A percentile compares a stretch with the other conserved stretches of the same genome.
Conservation (phyloP, 805 yeast genomes). For the Wickerhamomyces sydowiorum region DNA sequence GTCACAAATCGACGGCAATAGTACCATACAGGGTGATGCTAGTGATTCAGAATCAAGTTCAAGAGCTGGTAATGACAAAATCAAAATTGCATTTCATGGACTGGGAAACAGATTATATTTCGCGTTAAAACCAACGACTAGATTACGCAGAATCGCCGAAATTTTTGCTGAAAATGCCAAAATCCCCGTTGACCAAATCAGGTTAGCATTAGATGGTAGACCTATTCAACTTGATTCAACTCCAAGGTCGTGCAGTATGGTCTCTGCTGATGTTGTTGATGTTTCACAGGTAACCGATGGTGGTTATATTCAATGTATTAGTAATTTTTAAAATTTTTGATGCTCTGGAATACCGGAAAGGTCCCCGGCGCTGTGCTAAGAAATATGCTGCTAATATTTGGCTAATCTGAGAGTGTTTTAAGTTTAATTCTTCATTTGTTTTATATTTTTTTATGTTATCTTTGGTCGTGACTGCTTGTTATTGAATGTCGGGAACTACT, state of each 20-base stretch:
- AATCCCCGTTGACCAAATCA: slow-evolving; percentile 1
- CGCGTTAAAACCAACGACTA: slow-evolving; percentile 9
- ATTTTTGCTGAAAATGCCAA: slow-evolving; percentile 8
- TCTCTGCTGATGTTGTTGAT: slow-evolving; percentile 8
- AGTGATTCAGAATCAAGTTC: not conserved
- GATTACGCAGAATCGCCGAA: slow-evolving; percentile 11
- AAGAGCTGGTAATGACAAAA: slow-evolving; percentile 2
- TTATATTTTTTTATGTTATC: not conserved
- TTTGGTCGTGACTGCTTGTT: not conserved
- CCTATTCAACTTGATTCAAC: slow-evolving; percentile 3
- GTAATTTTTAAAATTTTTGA: too few species aligned
- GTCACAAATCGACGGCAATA: not conserved
- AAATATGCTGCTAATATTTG: too few species aligned
- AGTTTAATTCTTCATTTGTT: too few species aligned
- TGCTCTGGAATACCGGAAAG: too few species aligned
- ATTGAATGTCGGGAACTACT: not conserved
- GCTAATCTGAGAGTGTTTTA: too few species aligned
- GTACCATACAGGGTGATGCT: not conserved
- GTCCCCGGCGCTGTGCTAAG: too few species aligned
- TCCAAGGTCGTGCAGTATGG: slow-evolving; percentile 6
- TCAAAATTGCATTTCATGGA: slow-evolving; percentile 14
- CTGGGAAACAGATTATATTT: slow-evolving; percentile 10
- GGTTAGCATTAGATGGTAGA: slow-evolving; percentile 7
- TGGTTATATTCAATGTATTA: too few species aligned
- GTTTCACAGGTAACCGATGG: slow-evolving; percentile 10